Evolutionary conservation across 2,329 filamentous ascomycete species (phyloP), one percentile per base, ranked within the genome.

Genomic region (Aspergillus caelatus): DNA sequence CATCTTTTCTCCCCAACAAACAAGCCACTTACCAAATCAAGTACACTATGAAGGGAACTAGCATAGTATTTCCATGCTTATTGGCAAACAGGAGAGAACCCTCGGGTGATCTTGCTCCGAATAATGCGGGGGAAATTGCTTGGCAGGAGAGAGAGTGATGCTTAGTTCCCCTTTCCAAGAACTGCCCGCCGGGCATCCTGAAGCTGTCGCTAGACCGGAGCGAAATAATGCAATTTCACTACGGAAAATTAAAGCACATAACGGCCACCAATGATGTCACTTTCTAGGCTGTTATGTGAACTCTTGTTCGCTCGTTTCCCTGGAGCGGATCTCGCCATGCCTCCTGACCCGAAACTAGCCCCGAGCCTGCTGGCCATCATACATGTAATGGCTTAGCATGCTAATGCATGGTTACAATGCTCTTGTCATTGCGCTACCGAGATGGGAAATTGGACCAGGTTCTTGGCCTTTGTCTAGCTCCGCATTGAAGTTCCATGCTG

Each of bases 101-200:
- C 2, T 50, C 46, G 46, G 46, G 46, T 50, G 46, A 50, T 50
- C 46, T 50, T 50, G 26, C 9, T 34, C 48, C 28, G 48, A 52
- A 52, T 52, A 21, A 32, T 52, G 48, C 48, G 28, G 28, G 48
- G 48, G 1, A 2, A 21, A 48, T 32, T 32, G 28, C 48, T 32
- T 32, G 48, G 48, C 26, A 32, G 28, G 48, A 34, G 23, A 4
- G 23, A 4, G 7, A 30, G 16, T 50, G 46, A 30, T 50, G 26
- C 16, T 50, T 28, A 16, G 26, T 26, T 26, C 12, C 46, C 46
- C 26, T 19, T 30, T 16, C 16, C 19, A 50, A 50, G 46, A 7
- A 21, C 28, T n/a, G 28, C 48, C 48, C 48, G 19, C 48, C 48
- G 28, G 48, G 12, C 28, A 21, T n/a, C 28, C 28, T 26, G 19